Percentiles rank a stretch among this genome's conserved stretches.
phyloP scores from a whole-genome alignment of 768 basidiomycete genomes.

The Kwoniella sp. region DNA sequence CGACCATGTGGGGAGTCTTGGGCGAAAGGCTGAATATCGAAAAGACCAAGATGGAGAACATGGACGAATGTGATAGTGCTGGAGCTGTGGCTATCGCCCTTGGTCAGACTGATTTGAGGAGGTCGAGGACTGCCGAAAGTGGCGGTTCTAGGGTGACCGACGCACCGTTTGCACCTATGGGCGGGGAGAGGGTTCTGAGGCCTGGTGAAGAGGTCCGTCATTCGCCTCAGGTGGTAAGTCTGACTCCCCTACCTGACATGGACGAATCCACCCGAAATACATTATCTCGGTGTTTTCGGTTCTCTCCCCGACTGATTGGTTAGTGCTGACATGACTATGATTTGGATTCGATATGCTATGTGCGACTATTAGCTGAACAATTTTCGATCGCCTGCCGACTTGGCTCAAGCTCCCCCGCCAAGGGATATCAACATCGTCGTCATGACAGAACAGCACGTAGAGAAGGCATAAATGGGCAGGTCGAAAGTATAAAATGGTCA shows the following conservation, averaged over 20 bases:
- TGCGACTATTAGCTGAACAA: constrained; percentile 22
- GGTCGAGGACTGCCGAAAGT: constrained; percentile 4
- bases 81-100: constrained; percentile 5
- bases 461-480: constrained; percentile 22
- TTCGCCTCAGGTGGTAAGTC: constrained; percentile 22
- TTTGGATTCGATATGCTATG: no score
- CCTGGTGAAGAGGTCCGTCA: constrained; percentile 23
- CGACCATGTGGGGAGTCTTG: constrained; percentile 35
- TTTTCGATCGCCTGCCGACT: constrained; percentile 29
- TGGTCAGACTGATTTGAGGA: constrained; percentile 2
- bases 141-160: constrained; percentile 1
- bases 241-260: no score
- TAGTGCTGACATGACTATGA: no score
- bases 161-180: constrained; percentile 33
- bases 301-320: no score
- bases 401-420: constrained; percentile 10
- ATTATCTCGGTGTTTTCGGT: no score
- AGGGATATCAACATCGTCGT: constrained; percentile 36
- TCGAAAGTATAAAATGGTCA: no score
- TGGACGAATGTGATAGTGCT: constrained; percentile 16
- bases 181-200: constrained; percentile 27
- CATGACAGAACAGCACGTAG: constrained; percentile 22
- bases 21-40: constrained; percentile 38
- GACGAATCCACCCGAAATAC: no score
- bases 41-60: constrained; percentile 12